These are phyloP conservation scores for Calocybe gambosa DNA, from an alignment of 1,284 basidiomycete species.

Conservation along the genomic window DNA sequence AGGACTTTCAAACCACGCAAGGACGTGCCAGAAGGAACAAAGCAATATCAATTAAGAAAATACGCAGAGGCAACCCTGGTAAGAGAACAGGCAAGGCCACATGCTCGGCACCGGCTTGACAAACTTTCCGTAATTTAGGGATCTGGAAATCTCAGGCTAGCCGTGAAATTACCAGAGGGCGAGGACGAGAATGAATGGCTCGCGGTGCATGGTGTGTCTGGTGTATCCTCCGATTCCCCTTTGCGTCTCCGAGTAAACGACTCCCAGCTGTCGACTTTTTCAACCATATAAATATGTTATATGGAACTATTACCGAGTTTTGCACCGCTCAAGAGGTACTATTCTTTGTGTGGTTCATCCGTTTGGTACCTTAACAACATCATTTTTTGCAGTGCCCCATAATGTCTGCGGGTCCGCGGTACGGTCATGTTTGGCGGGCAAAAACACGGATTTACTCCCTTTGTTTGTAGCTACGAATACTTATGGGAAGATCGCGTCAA, in stretches of 20 bases:
- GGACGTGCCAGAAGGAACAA: constrained; percentile 93
- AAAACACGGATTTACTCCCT: background rate
- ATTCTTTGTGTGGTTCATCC: background rate
- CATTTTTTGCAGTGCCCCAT: constrained; percentile 73
- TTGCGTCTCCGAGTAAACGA: background rate
- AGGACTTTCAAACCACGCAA: constrained; percentile 96
- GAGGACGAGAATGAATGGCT: constrained; percentile 97
- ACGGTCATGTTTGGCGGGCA: background rate
- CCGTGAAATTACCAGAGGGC: constrained; percentile 89
- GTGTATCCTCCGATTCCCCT: background rate
- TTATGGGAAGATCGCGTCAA: constrained; percentile 96
- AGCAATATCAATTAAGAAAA: constrained; percentile 94
- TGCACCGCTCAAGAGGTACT: constrained; percentile 86
- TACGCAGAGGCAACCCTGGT: constrained; percentile 97
- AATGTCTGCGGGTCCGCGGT: constrained; percentile 98
- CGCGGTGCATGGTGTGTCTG: constrained; percentile 81
- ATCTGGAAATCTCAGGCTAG: constrained; percentile 86
- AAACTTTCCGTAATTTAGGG: constrained; percentile 48
- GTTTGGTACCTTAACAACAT: constrained; percentile 1
- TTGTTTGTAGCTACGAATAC: constrained; percentile 85
- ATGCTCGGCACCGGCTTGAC: constrained; percentile 4
- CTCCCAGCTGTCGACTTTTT: constrained; percentile 91
- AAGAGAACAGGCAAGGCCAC: constrained; percentile 18
- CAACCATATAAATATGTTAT: constrained; percentile 95
- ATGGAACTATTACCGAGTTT: constrained; percentile 94